phyloP scores from a whole-genome alignment of 83 land plant genomes.

The Larix sibirica region DNA sequence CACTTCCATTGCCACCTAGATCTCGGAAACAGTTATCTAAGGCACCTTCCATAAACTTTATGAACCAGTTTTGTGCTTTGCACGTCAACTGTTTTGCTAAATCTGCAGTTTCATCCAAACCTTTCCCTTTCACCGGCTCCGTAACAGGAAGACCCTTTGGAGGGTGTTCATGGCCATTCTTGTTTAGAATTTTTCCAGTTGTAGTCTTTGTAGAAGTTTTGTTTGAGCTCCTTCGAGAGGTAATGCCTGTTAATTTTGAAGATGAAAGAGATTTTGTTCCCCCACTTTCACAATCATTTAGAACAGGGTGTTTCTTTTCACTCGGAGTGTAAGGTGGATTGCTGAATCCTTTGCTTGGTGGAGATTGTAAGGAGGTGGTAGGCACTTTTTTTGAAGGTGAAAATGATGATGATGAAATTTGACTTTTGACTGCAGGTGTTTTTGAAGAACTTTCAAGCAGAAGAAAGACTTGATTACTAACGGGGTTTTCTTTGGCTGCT shows the following conservation, averaged over 20 bases:
- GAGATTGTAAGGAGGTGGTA: neutral
- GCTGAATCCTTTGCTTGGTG: neutral
- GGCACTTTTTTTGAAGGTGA: constrained; percentile 6
- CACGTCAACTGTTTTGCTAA: constrained; percentile 55
- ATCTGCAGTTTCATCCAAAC: constrained; percentile 68
- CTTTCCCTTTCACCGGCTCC: constrained; percentile 74
- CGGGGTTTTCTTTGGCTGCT: constrained; percentile 8
- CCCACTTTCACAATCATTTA: constrained; percentile 15
- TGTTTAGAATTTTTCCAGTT: constrained; percentile 23
- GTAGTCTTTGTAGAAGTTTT: constrained; percentile 17
- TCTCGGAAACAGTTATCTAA: constrained; percentile 70
- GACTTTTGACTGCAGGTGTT: neutral
- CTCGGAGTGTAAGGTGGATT: neutral
- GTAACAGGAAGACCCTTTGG: constrained; percentile 24
- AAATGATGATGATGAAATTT: neutral
- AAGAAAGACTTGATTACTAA: constrained; percentile 36
- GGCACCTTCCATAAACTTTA: constrained; percentile 80
- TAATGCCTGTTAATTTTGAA: neutral
- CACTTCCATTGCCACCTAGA: neutral
- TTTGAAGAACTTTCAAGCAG: constrained; percentile 41
- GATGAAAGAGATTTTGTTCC: neutral
- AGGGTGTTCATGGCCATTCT: neutral
- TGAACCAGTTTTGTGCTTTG: constrained; percentile 83
- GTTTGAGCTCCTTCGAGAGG: neutral
- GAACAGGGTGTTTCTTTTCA: neutral